phyloP scores from a whole-genome alignment of 805 yeast species.

The Clavispora asparagi region DNA sequence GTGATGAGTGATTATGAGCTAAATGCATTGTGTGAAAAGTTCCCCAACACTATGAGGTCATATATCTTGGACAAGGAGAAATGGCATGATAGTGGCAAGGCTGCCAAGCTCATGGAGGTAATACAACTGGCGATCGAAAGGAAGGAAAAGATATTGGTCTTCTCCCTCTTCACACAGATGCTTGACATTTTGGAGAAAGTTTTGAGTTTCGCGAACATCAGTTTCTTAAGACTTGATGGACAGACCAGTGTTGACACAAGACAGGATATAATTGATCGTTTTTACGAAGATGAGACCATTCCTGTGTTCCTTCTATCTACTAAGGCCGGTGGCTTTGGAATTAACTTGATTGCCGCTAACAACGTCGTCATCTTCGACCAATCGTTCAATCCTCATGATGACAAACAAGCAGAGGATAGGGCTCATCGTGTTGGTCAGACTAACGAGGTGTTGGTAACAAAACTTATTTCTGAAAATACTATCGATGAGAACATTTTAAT shows the following conservation, averaged over 20 bases:
- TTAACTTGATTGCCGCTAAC: conserved; percentile 92
- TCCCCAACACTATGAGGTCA: conserved; percentile 57
- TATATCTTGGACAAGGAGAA: conserved; percentile 50
- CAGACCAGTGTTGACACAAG: conserved; percentile 87
- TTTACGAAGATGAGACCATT: conserved; percentile 73
- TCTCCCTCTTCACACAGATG: conserved; percentile 90
- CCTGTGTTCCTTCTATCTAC: conserved; percentile 88
- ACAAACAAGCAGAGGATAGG: conserved; percentile 96
- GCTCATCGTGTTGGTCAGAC: conserved; percentile 97
- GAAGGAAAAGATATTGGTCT: conserved; percentile 69
- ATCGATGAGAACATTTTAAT: conserved; percentile 86
- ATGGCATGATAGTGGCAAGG: conserved; percentile 72
- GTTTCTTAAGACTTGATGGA: conserved; percentile 89
- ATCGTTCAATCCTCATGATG: conserved; percentile 97
- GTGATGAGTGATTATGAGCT: conserved; percentile 92
- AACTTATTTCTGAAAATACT: conserved; percentile 66
- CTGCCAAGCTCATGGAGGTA: conserved; percentile 49
- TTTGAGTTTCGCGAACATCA: conserved; percentile 55
- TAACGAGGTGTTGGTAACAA: conserved; percentile 71
- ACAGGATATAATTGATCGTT: conserved; percentile 86
- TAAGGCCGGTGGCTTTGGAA: conserved; percentile 98
- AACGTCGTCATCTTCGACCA: conserved; percentile 88
- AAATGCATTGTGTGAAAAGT: conserved; percentile 65
- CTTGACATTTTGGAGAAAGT: conserved; percentile 82
- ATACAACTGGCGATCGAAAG: conserved; percentile 54